Evolutionary conservation across 2,329 filamentous ascomycete species (phyloP).

Genomic region (Colletotrichum godetiae): DNA sequence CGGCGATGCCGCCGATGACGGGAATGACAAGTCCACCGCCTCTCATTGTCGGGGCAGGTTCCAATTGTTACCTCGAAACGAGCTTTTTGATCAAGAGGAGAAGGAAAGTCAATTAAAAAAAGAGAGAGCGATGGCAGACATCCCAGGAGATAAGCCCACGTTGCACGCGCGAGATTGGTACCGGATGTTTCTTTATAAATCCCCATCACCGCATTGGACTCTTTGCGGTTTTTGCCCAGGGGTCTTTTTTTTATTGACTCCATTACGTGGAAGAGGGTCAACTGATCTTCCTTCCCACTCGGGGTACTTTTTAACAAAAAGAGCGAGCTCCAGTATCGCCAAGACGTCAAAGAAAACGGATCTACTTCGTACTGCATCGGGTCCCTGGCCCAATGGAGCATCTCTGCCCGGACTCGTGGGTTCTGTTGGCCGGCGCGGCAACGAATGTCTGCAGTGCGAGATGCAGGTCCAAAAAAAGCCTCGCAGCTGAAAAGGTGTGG

Average conservation of each 20-base stretch:
- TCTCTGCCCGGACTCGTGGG: slow-evolving; percentile 11
- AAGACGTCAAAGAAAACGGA: slow-evolving; percentile 11
- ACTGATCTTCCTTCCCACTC: not conserved
- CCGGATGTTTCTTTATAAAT: not conserved
- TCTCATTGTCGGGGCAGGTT: not conserved
- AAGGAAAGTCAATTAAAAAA: not conserved
- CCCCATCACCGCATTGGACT: slow-evolving; percentile 12
- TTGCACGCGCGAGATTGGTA: not conserved
- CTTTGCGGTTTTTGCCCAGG: not conserved
- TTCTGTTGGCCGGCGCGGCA: slow-evolving; percentile 4
- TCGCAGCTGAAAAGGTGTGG: not conserved
- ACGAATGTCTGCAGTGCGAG: not conserved
- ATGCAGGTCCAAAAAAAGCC: not conserved
- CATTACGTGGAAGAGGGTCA: slow-evolving; percentile 12
- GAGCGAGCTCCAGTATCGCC: slow-evolving; percentile 3
- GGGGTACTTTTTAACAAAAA: too few relatives aligned
- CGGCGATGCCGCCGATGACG: not conserved
- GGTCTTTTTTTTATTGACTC: slow-evolving; percentile 10
- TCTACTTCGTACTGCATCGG: slow-evolving; percentile 17
- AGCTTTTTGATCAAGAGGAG: not conserved
- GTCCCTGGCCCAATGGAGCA: slow-evolving; percentile 25
- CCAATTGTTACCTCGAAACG: too few relatives aligned
- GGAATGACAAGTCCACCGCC: not conserved
- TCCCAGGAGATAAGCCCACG: not conserved
- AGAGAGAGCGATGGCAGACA: not conserved